A percentile compares a stretch with the other conserved stretches of the same genome.
Evolutionary conservation across 768 basidiomycete species (phyloP).

Genomic region (Lepiota venenata): DNA sequence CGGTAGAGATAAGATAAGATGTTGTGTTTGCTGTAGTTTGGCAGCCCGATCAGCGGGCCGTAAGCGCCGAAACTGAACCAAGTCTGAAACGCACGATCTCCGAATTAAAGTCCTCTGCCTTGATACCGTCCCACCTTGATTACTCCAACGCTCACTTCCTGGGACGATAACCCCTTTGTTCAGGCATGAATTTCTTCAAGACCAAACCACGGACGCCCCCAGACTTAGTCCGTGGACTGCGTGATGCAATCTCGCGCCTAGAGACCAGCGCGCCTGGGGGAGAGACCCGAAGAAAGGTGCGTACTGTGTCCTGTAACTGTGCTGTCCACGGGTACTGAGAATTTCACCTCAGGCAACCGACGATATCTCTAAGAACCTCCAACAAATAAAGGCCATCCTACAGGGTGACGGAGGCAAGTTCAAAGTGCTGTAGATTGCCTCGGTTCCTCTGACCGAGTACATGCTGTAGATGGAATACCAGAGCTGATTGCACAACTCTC

Average conservation of each 20-base stretch:
- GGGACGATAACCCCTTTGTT: not conserved
- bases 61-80: conserved; percentile 18
- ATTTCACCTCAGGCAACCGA: conserved; percentile 67
- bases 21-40: conserved; percentile 5
- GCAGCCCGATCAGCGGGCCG: conserved; percentile 11
- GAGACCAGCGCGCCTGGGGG: conserved; percentile 71
- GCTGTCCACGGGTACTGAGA: not conserved
- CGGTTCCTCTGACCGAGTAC: conserved; percentile 2
- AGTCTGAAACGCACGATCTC: conserved; percentile 19
- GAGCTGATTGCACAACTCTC: conserved; percentile 93
- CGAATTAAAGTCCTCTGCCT: conserved; percentile 2
- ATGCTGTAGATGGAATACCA: conserved; percentile 66
- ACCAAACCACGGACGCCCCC: conserved; percentile 84
- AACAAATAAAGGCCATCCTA: conserved; percentile 85
- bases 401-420: conserved; percentile 82
- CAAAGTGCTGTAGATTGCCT: not conserved
- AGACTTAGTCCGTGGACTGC: conserved; percentile 79
- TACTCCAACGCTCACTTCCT: not conserved
- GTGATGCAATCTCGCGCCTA: conserved; percentile 75
- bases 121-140: not conserved
- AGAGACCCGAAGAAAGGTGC: conserved; percentile 79
- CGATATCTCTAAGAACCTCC: conserved; percentile 85
- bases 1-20: not conserved
- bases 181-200: conserved; percentile 94
- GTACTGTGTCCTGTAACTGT: conserved; percentile 14